Base-by-base conservation (phyloP, 78 protist genomes). In the Ministeria vibrans region DNA sequence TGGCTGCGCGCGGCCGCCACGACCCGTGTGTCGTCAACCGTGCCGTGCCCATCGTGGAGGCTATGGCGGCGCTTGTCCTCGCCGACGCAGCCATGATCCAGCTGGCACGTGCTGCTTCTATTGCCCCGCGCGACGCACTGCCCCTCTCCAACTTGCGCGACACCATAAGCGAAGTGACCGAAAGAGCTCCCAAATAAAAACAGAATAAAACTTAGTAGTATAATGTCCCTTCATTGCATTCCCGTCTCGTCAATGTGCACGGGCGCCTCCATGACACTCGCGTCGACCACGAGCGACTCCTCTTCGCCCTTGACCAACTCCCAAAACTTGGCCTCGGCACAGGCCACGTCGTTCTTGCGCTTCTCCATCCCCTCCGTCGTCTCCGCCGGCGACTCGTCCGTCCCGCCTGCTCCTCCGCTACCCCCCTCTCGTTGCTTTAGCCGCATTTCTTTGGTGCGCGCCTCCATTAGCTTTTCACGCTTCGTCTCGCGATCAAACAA, bases 21-120 rank as follows among this genome's bases (percentile, higher is more conserved):
- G 93, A 90, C 64, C 93, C 93, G 9, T 90, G 93, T 62, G 93
- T 90, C 30, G 86, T 83, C 13, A 87, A 87, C 27, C 77, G 93
- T 9, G 93, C 93, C 38, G 77, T 89, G 28, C 93, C 93, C 76
- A 89, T 89, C 69, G 86, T 89, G 27, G 93, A 89, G 84, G 79
- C 90, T 13, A 89, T 89, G 93, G 87, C 92, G 1, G 83, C 92
- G n/a, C 70, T 88, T 30, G 88, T 81, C 32, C 84, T 88, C 36
- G 80, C 82, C 20, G 92, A 88, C 55, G 15, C 9, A 49, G 55
- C 9, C n/a, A 49, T 20, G 55, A 49, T 20, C 55, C 9, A 15
- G 55, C n/a, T 15, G 9, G 55, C 55, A 20, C n/a, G n/a, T 49
- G 55, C 55, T 49, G 55, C 55, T 49, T 9, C 55, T 49, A 15